Evolutionary conservation across 768 basidiomycete genomes (phyloP), one percentile per base, ranked within the genome.

Genomic region (Suillus luteus): DNA sequence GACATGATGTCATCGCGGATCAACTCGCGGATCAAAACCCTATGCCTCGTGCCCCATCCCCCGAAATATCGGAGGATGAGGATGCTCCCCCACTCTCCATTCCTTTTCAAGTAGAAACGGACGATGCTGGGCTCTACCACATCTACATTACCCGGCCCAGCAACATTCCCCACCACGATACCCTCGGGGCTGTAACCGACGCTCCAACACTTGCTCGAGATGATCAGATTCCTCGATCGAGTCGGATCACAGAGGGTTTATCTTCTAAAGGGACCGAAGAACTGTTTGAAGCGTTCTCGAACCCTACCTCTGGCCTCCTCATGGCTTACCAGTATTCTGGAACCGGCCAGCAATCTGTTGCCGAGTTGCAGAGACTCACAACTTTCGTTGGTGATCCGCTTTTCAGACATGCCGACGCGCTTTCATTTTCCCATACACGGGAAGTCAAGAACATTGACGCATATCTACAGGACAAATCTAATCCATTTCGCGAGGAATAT

Each of bases 271-370:
- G 7, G 12, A n/a, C 35, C 37, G 35, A 60, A 1, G 24, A 63
- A 8, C n/a, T 61, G 2, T 64, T 31, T 63, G 27, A 31, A 27
- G 54, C 64, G 61, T 79, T 63, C 68, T 69, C 15, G 6, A 66
- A 70, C 68, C 60, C 61, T 11, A 67, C 73, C 1, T 59, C 63
- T 2, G 74, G 68, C 57, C 68, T 69, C 0, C 72, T 78, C 31
- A 73, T 76, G 71, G 31, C 59, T 5, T 79, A 78, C 76, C 62
- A 68, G 3, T 75, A 74, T 57, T 66, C 66, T 22, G 73, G 74
- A 1, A 75, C 71, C 1, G 67, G 55, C 14, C 31, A 24, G 1
- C 78, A 78, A 58, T 76, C 78, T 4, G 55, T 64, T 6, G 52
- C 24, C 1, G 75, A 77, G 44, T 54, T 75, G 0, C 57, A 78